Evolutionary conservation across 805 yeast species (phyloP).

Genomic region (Wickerhamiella bombiphila): DNA sequence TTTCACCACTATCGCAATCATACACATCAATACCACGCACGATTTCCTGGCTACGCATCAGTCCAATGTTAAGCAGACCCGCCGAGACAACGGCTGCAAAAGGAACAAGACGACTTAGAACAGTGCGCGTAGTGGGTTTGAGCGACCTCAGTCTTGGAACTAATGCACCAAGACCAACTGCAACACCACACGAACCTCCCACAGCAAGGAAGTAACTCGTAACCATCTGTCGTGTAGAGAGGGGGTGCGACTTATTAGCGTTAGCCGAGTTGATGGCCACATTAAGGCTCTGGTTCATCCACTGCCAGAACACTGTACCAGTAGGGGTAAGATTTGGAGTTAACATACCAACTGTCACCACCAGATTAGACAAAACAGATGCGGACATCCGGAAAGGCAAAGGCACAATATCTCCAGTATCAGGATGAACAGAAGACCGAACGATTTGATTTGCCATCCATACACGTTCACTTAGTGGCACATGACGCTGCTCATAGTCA

Average conservation of each 20-base stretch:
- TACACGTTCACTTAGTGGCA: slow-evolving; percentile 57
- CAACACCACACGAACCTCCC: slow-evolving; percentile 87
- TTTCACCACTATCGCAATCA: slow-evolving; percentile 24
- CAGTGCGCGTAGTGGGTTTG: slow-evolving; percentile 52
- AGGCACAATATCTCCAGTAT: slow-evolving; percentile 83
- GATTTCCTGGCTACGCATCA: slow-evolving; percentile 93
- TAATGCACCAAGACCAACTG: slow-evolving; percentile 76
- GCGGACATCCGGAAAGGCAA: slow-evolving; percentile 96
- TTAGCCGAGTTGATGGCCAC: slow-evolving; percentile 96
- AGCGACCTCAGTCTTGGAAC: slow-evolving; percentile 73
- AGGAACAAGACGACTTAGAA: slow-evolving; percentile 81
- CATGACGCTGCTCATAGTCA: slow-evolving; percentile 58
- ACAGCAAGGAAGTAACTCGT: slow-evolving; percentile 81
- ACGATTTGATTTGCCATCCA: slow-evolving; percentile 81
- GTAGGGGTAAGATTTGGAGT: slow-evolving; percentile 82
- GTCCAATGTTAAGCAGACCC: slow-evolving; percentile 87
- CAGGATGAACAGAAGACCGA: slow-evolving; percentile 93
- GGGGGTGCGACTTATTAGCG: slow-evolving; percentile 87
- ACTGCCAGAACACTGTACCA: slow-evolving; percentile 95
- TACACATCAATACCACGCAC: slow-evolving; percentile 35
- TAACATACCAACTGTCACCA: slow-evolving; percentile 95
- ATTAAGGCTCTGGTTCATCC: slow-evolving; percentile 90
- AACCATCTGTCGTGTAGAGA: slow-evolving; percentile 60
- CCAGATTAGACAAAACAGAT: slow-evolving; percentile 82
- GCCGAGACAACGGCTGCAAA: slow-evolving; percentile 98